Percentiles rank a stretch among this genome's conserved stretches.
These are phyloP conservation scores for Ailanthus altissimus DNA, from an alignment of 345 rosid genomes.

Conservation along the genomic window DNA sequence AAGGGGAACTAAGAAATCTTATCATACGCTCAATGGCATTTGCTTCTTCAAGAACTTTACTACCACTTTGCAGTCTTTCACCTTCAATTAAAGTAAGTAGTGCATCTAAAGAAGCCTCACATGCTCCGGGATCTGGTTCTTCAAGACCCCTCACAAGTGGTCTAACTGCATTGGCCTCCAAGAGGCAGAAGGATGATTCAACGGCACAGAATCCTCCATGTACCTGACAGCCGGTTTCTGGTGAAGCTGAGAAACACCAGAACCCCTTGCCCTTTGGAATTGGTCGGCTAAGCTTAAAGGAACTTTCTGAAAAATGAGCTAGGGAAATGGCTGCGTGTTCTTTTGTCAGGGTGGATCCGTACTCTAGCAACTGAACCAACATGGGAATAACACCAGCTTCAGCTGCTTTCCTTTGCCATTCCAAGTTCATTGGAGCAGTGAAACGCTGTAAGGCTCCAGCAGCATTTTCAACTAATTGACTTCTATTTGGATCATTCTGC, in stretches of 20 bases:
- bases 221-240: slow-evolving; percentile 42
- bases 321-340: slow-evolving; percentile 51
- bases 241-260: slow-evolving; percentile 54
- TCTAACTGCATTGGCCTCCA: slow-evolving; percentile 58
- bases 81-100: slow-evolving; percentile 59
- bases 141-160: slow-evolving; percentile 54
- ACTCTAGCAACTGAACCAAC: slow-evolving; percentile 50
- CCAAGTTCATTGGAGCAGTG: slow-evolving; percentile 43
- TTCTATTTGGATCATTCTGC: slow-evolving; percentile 36
- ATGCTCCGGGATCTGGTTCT: slow-evolving; percentile 45
- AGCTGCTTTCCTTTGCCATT: slow-evolving; percentile 57
- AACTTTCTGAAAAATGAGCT: slow-evolving; percentile 49
- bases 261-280: slow-evolving; percentile 39
- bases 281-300: slow-evolving; percentile 39
- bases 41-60: slow-evolving; percentile 56
- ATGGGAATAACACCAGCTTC: slow-evolving; percentile 52
- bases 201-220: slow-evolving; percentile 63
- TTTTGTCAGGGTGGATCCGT: slow-evolving; percentile 50
- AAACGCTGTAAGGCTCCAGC: slow-evolving; percentile 58
- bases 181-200: slow-evolving; percentile 64
- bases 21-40: slow-evolving; percentile 52
- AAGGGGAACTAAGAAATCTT: slow-evolving; percentile 51
- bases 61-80: slow-evolving; percentile 51
- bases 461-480: slow-evolving; percentile 47
- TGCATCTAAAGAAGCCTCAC: slow-evolving; percentile 66